phyloP scores from a whole-genome alignment of 768 basidiomycete genomes.

The Psilocybe tampanensis region DNA sequence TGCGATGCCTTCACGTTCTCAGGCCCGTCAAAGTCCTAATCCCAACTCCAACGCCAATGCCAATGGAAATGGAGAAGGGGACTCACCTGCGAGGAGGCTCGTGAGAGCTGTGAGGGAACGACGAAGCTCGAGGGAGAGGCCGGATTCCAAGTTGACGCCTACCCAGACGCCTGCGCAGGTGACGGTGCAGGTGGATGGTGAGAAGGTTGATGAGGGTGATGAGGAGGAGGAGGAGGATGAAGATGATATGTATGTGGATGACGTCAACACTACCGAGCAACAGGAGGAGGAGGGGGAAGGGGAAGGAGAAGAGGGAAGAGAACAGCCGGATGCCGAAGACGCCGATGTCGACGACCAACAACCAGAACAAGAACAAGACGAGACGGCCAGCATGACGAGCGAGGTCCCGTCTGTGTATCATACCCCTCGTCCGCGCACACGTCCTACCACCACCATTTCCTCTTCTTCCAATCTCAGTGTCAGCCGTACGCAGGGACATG shows the following conservation, averaged over 20 bases:
- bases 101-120: conserved; percentile 24
- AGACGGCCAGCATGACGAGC: background rate
- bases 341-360: conserved; percentile 5
- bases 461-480: background rate
- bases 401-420: conserved; percentile 3
- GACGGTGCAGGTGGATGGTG: conserved; percentile 14
- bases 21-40: too few species aligned
- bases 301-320: background rate
- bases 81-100: conserved; percentile 17
- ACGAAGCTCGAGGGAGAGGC: conserved; percentile 41
- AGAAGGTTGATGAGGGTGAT: conserved; percentile 15
- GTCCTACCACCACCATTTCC: background rate
- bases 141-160: conserved; percentile 77
- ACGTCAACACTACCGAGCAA: conserved; percentile 10
- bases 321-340: background rate
- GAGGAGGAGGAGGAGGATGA: conserved; percentile 15
- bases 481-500: too few species aligned
- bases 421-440: background rate
- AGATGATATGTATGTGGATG: conserved; percentile 12
- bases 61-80: background rate
- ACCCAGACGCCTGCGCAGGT: conserved; percentile 17
- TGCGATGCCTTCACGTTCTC: too few species aligned
- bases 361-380: conserved; percentile 2
- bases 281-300: conserved; percentile 12
- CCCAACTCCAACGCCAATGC: conserved; percentile 4